phyloP scores from a whole-genome alignment of 495 filamentous ascomycete genomes.

The Aspergillus olivimuriae region DNA sequence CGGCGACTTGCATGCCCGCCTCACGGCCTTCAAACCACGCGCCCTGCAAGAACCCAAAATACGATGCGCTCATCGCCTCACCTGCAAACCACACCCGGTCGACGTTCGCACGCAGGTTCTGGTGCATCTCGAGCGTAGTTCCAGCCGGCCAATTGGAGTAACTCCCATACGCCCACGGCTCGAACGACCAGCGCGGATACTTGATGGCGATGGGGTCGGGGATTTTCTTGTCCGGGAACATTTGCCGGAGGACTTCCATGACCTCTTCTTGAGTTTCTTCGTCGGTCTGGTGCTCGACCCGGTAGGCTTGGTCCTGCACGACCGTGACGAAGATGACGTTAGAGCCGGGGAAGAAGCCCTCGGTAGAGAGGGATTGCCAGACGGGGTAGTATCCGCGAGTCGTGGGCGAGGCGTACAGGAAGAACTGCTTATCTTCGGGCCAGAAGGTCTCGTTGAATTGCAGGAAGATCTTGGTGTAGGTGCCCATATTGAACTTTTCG shows the following conservation, averaged over 20 bases:
- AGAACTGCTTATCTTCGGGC: slow-evolving; percentile 57
- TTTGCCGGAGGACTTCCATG: slow-evolving; percentile 53
- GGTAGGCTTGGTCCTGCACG: slow-evolving; percentile 51
- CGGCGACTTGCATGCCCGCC: slow-evolving; percentile 45
- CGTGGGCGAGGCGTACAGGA: slow-evolving; percentile 59
- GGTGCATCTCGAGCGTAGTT: slow-evolving; percentile 58
- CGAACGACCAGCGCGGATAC: slow-evolving; percentile 62
- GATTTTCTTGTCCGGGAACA: slow-evolving; percentile 56
- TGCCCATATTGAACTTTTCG: slow-evolving; percentile 61
- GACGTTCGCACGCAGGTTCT: slow-evolving; percentile 63
- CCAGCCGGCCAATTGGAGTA: slow-evolving; percentile 70
- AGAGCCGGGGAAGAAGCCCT: slow-evolving; percentile 54
- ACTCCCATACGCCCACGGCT: slow-evolving; percentile 61
- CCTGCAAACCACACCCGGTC: slow-evolving; percentile 65
- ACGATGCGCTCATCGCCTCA: slow-evolving; percentile 60
- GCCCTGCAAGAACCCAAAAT: slow-evolving; percentile 67
- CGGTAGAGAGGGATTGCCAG: slow-evolving; percentile 56
- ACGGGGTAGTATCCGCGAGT: slow-evolving; percentile 64
- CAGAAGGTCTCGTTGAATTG: slow-evolving; percentile 67
- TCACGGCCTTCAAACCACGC: slow-evolving; percentile 55
- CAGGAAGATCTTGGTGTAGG: slow-evolving; percentile 72
- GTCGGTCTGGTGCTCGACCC: slow-evolving; percentile 56
- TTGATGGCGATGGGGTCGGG: slow-evolving; percentile 65
- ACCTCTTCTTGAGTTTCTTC: slow-evolving; percentile 53
- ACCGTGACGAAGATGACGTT: slow-evolving; percentile 67